Evolutionary conservation across 805 yeast species (phyloP).

Genomic region (Saccharomycopsis fibuligera): DNA sequence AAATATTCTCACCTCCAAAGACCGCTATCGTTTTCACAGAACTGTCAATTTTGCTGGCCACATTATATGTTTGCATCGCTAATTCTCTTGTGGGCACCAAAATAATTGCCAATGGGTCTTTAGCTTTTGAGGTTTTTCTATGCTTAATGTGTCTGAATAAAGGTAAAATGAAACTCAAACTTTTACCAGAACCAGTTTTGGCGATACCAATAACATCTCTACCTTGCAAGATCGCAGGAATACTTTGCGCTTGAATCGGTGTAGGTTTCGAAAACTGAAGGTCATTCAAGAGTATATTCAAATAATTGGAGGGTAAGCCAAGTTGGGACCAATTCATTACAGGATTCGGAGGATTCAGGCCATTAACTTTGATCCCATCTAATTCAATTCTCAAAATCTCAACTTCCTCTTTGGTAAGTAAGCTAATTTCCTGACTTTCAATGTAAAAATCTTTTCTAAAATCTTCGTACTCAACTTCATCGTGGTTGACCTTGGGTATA

Average conservation of each 20-base stretch:
- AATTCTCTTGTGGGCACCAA: constrained; percentile 91
- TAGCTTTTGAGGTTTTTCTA: constrained; percentile 38
- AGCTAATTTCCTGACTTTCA: constrained; percentile 48
- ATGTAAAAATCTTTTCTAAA: constrained; percentile 58
- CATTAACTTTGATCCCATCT: constrained; percentile 65
- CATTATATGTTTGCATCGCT: constrained; percentile 75
- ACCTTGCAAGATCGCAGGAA: constrained; percentile 88
- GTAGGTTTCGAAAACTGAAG: constrained; percentile 62
- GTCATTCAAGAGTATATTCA: constrained; percentile 44
- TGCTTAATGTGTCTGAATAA: constrained; percentile 77
- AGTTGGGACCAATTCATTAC: constrained; percentile 73
- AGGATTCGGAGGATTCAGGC: constrained; percentile 55
- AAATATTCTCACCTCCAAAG: constrained; percentile 49
- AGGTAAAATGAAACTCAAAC: constrained; percentile 81
- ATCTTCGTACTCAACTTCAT: constrained; percentile 37
- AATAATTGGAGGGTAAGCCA: constrained; percentile 60
- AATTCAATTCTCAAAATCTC: constrained; percentile 43
- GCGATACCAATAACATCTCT: constrained; percentile 90
- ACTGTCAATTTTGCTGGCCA: constrained; percentile 52
- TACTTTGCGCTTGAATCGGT: constrained; percentile 83
- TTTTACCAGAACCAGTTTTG: constrained; percentile 95
- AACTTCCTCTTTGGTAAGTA: constrained; percentile 49
- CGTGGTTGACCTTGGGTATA: constrained; percentile 14
- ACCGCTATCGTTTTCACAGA: constrained; percentile 46
- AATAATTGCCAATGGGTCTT: constrained; percentile 74